phyloP scores from a whole-genome alignment of 2,329 filamentous ascomycete species.

The Akanthomyces dipterigenus region DNA sequence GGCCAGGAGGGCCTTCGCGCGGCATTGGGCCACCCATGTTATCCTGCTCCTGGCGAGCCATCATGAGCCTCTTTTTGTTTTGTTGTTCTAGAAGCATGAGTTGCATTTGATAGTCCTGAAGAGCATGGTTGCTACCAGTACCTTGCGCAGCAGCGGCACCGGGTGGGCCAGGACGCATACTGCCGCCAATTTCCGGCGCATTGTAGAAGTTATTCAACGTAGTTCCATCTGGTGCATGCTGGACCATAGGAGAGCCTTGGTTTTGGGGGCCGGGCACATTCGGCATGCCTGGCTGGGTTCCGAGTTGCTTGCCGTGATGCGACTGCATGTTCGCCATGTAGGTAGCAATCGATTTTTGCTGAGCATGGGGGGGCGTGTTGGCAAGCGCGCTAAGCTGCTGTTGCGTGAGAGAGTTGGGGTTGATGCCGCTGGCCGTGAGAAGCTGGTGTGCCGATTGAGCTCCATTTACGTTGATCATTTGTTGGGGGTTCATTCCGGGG shows the following conservation, averaged over 20 bases:
- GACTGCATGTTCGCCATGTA: conserved; percentile 81
- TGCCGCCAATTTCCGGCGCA: conserved; percentile 50
- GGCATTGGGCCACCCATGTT: conserved; percentile 38
- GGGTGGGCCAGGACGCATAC: conserved; percentile 50
- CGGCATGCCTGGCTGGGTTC: conserved; percentile 66
- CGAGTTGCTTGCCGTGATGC: conserved; percentile 75
- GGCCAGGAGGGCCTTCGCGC: conserved; percentile 44
- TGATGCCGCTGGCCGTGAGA: conserved; percentile 64
- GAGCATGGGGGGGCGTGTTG: conserved; percentile 50
- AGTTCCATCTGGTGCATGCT: conserved; percentile 60
- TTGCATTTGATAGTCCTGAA: conserved; percentile 87
- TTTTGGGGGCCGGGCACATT: conserved; percentile 63
- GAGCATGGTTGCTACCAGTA: conserved; percentile 63
- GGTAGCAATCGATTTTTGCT: conserved; percentile 79
- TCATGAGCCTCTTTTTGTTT: conserved; percentile 79
- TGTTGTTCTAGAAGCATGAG: conserved; percentile 81
- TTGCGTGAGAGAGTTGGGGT: conserved; percentile 64
- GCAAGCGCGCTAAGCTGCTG: conserved; percentile 66
- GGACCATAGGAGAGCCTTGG: conserved; percentile 79
- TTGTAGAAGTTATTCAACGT: conserved; percentile 57
- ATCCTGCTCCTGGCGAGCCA: conserved; percentile 76
- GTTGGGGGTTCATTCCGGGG: conserved; percentile 61
- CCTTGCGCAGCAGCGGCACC: conserved; percentile 37
- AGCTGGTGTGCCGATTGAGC: conserved; percentile 50
- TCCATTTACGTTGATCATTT: conserved; percentile 50